A percentile compares a stretch with the other conserved stretches of the same genome.
These are phyloP conservation scores for Prillingera fragicola DNA, from an alignment of 1,284 basidiomycete species.

Conservation along the genomic window DNA sequence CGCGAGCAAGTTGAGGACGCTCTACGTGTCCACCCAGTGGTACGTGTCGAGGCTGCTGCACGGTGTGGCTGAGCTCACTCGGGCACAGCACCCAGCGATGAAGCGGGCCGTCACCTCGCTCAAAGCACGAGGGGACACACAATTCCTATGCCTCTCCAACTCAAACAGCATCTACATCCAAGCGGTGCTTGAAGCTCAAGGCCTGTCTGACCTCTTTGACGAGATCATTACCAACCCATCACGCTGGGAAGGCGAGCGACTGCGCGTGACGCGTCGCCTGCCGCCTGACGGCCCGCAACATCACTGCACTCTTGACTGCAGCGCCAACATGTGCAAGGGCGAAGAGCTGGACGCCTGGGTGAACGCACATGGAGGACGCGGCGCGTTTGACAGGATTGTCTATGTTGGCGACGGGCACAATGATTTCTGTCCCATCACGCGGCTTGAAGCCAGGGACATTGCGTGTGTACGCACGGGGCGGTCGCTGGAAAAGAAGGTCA, in stretches of 20 bases:
- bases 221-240: conserved; percentile 92
- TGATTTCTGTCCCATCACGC: conserved; percentile 86
- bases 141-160: conserved; percentile 75
- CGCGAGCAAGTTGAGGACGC: no score
- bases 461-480: conserved; percentile 65
- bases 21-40: no score
- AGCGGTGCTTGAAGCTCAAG: conserved; percentile 80
- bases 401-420: conserved; percentile 96
- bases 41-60: no score
- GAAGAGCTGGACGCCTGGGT: conserved; percentile 81
- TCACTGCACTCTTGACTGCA: conserved; percentile 78
- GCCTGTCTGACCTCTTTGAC: conserved; percentile 65
- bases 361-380: conserved; percentile 55
- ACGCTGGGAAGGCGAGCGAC: conserved; percentile 66
- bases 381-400: conserved; percentile 66
- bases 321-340: conserved; percentile 97
- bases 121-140: conserved; percentile 51
- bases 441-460: conserved; percentile 60
- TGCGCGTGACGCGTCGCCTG: conserved; percentile 70
- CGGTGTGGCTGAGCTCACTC: not conserved
- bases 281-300: conserved; percentile 73
- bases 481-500: conserved; percentile 67
- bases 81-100: conserved; percentile 89
- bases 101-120: conserved; percentile 73
- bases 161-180: conserved; percentile 86